phyloP scores from a whole-genome alignment of 441 rosid species.

The Eruca vesicaria region DNA sequence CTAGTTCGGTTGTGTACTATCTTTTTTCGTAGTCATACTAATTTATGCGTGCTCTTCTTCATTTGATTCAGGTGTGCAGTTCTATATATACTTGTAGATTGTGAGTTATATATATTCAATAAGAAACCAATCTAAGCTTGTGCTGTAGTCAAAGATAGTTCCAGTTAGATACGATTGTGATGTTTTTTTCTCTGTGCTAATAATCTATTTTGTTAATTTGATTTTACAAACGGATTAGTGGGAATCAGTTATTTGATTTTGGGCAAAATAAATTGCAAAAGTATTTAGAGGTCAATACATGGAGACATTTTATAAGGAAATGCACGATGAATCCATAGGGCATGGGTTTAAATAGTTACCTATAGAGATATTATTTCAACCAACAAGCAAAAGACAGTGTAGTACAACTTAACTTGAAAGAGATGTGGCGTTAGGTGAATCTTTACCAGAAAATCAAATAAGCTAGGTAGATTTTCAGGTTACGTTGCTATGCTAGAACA shows the following conservation, averaged over 20 bases:
- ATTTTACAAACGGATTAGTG: background rate
- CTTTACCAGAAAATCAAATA: background rate
- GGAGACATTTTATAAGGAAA: background rate
- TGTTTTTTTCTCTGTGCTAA: background rate
- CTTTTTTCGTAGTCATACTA: constrained; percentile 20
- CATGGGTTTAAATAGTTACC: constrained; percentile 25
- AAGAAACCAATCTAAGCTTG: background rate
- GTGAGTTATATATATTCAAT: background rate
- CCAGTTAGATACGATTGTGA: background rate
- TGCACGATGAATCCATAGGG: constrained; percentile 2
- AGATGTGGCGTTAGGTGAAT: constrained; percentile 9
- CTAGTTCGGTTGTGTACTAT: constrained; percentile 28
- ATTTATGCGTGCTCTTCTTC: constrained; percentile 8
- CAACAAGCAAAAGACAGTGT: constrained; percentile 13
- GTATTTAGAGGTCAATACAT: background rate
- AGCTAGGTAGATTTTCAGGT: background rate
- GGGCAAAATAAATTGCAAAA: background rate
- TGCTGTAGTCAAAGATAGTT: background rate
- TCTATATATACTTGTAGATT: background rate
- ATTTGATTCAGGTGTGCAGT: constrained; percentile 19
- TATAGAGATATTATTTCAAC: background rate
- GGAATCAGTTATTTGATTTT: background rate
- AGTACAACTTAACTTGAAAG: constrained; percentile 10
- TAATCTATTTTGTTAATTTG: background rate
- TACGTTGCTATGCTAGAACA: background rate